These are phyloP conservation scores for Acorus gramineus DNA, from an alignment of 106 monocot species.

Conservation along the genomic window DNA sequence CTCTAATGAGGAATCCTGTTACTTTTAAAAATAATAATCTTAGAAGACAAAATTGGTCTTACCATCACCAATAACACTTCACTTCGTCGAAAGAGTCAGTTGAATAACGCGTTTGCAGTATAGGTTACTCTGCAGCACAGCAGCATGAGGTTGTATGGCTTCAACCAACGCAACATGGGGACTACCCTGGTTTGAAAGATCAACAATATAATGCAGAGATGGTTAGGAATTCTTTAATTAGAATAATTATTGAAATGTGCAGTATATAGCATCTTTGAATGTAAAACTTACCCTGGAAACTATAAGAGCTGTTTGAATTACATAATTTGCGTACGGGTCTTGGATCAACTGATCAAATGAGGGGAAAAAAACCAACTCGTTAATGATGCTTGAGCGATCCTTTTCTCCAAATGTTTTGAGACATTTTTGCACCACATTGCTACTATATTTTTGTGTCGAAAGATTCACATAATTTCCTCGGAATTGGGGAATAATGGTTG, in stretches of 20 bases:
- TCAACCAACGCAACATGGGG: constrained; percentile 24
- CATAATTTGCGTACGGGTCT: constrained; percentile 87
- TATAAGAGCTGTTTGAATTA: constrained; percentile 64
- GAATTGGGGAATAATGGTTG: constrained; percentile 33
- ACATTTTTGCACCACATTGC: constrained; percentile 95
- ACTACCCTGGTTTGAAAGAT: constrained; percentile 28
- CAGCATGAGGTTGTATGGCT: constrained; percentile 43
- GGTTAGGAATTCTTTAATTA: neutral
- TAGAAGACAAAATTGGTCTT: too few species aligned
- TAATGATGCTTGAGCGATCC: constrained; percentile 28
- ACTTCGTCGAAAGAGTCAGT: too few species aligned
- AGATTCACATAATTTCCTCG: constrained; percentile 48
- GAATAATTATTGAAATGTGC: too few species aligned
- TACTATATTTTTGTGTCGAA: constrained; percentile 74
- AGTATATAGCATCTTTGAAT: too few species aligned
- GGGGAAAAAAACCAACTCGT: constrained; percentile 43
- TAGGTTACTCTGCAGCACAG: constrained; percentile 44
- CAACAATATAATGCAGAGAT: neutral
- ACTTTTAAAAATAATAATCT: too few species aligned
- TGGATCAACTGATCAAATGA: constrained; percentile 68
- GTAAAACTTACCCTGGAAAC: constrained; percentile 43
- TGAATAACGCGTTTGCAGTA: constrained; percentile 29
- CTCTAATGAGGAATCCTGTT: too few species aligned
- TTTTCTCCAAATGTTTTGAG: constrained; percentile 39
- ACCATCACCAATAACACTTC: too few species aligned